Percentiles rank a stretch among this genome's conserved stretches.
Evolutionary conservation across 331 rosid species (phyloP).

Genomic region (Prunus yedoensis): DNA sequence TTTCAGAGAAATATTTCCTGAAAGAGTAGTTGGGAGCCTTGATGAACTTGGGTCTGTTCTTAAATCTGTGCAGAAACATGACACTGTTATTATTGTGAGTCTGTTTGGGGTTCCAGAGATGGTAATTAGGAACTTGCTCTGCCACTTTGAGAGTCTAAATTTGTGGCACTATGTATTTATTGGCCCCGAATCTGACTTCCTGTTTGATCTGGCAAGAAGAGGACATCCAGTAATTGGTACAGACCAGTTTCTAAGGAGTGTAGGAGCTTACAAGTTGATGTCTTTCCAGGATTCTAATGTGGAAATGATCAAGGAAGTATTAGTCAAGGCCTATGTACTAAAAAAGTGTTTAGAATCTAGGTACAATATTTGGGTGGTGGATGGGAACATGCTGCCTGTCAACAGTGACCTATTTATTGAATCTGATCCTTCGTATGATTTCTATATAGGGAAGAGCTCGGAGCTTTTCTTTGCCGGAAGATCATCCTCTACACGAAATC

Average conservation of each 20-base stretch:
- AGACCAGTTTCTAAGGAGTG: slow-evolving; percentile 50
- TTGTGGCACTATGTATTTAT: slow-evolving; percentile 54
- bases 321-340: slow-evolving; percentile 47
- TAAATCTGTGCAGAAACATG: slow-evolving; percentile 40
- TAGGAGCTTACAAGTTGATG: slow-evolving; percentile 32
- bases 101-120: slow-evolving; percentile 50
- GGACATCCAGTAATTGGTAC: slow-evolving; percentile 55
- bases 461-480: slow-evolving; percentile 53
- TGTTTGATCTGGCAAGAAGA: slow-evolving; percentile 71
- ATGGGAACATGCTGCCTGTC: slow-evolving; percentile 56
- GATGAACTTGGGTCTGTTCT: slow-evolving; percentile 68
- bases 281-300: slow-evolving; percentile 34
- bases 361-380: slow-evolving; percentile 53
- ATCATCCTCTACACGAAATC: slow-evolving; percentile 46
- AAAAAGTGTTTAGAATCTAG: slow-evolving; percentile 53
- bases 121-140: slow-evolving; percentile 55
- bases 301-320: slow-evolving; percentile 38
- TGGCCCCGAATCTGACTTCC: slow-evolving; percentile 55
- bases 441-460: slow-evolving; percentile 43
- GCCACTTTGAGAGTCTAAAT: slow-evolving; percentile 75
- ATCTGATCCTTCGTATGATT: slow-evolving; percentile 30
- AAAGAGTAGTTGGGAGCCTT: slow-evolving; percentile 43
- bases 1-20: slow-evolving; percentile 74
- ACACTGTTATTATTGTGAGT: slow-evolving; percentile 51
- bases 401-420: slow-evolving; percentile 36